Conservation (phyloP, 2,329 filamentous ascomycete species). For the Periconia sp. region DNA sequence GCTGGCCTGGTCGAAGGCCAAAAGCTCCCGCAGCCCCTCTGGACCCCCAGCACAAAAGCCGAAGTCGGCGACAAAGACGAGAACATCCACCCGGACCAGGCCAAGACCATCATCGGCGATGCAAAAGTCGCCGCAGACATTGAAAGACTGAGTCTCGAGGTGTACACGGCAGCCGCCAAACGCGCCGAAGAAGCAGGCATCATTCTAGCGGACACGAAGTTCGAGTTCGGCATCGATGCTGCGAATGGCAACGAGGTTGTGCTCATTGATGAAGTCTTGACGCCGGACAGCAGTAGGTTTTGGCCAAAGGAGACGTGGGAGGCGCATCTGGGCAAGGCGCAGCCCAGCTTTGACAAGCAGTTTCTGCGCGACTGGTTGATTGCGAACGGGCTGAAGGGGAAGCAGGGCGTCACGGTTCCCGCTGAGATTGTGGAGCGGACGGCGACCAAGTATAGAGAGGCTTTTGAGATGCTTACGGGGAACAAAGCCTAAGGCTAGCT, state of each 20-base stretch:
- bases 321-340: conserved; percentile 67
- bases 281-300: conserved; percentile 78
- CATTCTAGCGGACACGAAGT: conserved; percentile 79
- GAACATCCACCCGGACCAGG: conserved; percentile 76
- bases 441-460: conserved; percentile 75
- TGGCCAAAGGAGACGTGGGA: conserved; percentile 79
- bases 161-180: conserved; percentile 68
- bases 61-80: conserved; percentile 79
- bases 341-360: conserved; percentile 86
- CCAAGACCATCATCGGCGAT: conserved; percentile 65
- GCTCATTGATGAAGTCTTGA: conserved; percentile 84
- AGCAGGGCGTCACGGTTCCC: conserved; percentile 74
- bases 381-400: conserved; percentile 73
- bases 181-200: conserved; percentile 72
- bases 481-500: conserved; percentile 3
- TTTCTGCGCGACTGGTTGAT: conserved; percentile 81
- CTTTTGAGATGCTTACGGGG: conserved; percentile 72
- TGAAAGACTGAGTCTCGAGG: conserved; percentile 66
- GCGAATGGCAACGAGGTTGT: conserved; percentile 69
- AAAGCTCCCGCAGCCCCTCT: conserved; percentile 72
- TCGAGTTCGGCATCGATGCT: conserved; percentile 74
- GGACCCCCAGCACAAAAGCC: conserved; percentile 86
- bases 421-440: conserved; percentile 74
- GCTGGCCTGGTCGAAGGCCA: conserved; percentile 73
- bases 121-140: conserved; percentile 68